phyloP scores from a whole-genome alignment of 1,284 basidiomycete species.

The Pseudozyma pruni region DNA sequence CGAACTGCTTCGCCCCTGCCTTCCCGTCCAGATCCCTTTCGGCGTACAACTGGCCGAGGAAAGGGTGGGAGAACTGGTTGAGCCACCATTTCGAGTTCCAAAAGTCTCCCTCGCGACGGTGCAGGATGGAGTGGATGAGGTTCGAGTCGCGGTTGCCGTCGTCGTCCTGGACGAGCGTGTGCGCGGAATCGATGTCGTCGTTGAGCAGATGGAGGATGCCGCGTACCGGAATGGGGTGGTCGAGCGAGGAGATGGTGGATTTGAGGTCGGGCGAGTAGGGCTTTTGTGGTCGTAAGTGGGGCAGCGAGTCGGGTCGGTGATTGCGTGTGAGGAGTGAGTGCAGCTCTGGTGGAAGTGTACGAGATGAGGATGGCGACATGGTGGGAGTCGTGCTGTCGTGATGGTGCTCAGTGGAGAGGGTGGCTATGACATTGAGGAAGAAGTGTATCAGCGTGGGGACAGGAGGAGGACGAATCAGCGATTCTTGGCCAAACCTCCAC shows the following conservation, averaged over 20 bases:
- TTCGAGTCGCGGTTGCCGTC: conserved; percentile 38
- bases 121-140: conserved; percentile 50
- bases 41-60: conserved; percentile 22
- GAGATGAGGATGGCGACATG: conserved; percentile 2
- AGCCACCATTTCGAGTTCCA: conserved; percentile 61
- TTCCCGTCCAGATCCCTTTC: conserved; percentile 16
- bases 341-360: conserved; percentile 11
- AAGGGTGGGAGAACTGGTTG: conserved; percentile 35
- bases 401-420: not conserved
- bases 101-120: conserved; percentile 51
- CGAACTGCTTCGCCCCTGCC: conserved; percentile 39
- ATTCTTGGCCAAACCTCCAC: too few species aligned
- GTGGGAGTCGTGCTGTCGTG: not conserved
- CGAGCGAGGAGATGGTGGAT: conserved; percentile 18
- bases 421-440: too few species aligned
- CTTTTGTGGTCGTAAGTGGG: conserved; percentile 34
- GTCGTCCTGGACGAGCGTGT: conserved; percentile 46
- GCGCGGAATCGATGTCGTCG: conserved; percentile 50
- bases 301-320: conserved; percentile 6
- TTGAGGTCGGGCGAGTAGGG: conserved; percentile 17
- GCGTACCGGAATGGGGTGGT: conserved; percentile 9
- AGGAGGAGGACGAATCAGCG: not conserved
- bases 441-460: not conserved
- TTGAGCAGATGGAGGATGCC: conserved; percentile 52
- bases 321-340: conserved; percentile 11